Evolutionary conservation across 1,139 yeast species (phyloP).

Genomic region (Scheffersomyces insectosa): DNA sequence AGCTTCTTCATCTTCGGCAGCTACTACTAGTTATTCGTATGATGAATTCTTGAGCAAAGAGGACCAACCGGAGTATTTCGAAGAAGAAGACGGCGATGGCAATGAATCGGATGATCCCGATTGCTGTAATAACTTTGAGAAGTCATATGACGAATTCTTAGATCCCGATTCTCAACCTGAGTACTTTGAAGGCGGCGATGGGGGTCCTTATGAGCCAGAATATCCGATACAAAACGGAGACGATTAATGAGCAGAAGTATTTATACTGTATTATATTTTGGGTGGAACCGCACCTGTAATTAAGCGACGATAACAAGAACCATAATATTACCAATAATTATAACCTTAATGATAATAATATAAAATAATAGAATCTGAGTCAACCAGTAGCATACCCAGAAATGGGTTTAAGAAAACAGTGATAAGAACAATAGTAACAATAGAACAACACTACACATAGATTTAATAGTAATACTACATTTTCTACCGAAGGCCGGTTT

Average conservation of each 20-base stretch:
- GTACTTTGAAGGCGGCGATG: constrained; percentile 13
- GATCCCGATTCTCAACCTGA: constrained; percentile 25
- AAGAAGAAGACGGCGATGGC: constrained; percentile 31
- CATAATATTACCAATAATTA: no score
- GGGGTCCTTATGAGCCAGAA: constrained; percentile 12
- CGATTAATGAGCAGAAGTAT: neutral
- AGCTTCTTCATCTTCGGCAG: constrained; percentile 2
- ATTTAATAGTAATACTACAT: no score
- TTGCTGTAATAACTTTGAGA: constrained; percentile 33
- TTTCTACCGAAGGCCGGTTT: no score
- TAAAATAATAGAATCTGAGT: no score
- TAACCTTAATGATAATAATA: no score
- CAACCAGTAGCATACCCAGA: no score
- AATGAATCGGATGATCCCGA: constrained; percentile 40
- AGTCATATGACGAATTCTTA: constrained; percentile 37
- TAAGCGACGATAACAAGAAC: no score
- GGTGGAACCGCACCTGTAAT: no score
- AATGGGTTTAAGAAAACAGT: no score
- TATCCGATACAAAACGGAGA: constrained; percentile 9
- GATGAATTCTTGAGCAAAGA: constrained; percentile 39
- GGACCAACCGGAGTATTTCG: constrained; percentile 42
- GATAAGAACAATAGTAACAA: no score
- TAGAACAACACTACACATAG: no score
- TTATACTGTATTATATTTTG: neutral
- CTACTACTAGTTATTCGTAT: constrained; percentile 20